Evolutionary conservation across 2,329 filamentous ascomycete genomes (phyloP).

Genomic region (Westerdykella aurantiaca): DNA sequence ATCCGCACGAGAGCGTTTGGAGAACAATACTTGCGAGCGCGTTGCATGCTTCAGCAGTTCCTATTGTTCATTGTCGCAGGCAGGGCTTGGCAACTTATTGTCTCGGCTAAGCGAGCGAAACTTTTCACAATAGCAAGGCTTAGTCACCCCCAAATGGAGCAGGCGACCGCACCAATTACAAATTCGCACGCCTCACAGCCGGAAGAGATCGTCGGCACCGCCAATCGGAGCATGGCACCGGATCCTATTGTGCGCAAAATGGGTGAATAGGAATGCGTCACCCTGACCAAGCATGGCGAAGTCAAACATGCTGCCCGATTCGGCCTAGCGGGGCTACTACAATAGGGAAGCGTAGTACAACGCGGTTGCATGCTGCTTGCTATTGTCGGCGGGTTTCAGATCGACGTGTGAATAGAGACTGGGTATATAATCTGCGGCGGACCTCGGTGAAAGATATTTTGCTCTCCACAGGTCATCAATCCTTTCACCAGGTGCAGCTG

Average conservation of each 20-base stretch:
- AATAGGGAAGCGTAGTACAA: neutral
- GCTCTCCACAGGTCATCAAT: too few relatives aligned
- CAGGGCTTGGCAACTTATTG: conserved; percentile 4
- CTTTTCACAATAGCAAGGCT: neutral
- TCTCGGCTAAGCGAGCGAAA: neutral
- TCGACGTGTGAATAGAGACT: neutral
- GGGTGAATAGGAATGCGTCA: neutral
- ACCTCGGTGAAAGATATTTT: too few relatives aligned
- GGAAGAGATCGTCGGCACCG: too few relatives aligned
- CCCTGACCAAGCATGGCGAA: neutral
- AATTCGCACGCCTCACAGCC: neutral
- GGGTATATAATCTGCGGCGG: too few relatives aligned
- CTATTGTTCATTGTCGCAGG: conserved; percentile 8
- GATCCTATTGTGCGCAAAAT: too few relatives aligned
- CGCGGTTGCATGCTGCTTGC: neutral
- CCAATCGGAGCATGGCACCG: too few relatives aligned
- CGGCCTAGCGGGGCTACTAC: neutral
- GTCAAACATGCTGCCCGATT: neutral
- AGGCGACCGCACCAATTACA: neutral
- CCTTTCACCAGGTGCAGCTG: too few relatives aligned
- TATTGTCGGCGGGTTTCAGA: neutral
- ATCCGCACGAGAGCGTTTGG: neutral
- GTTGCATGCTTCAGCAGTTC: neutral
- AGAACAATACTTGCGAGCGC: neutral
- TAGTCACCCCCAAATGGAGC: neutral